Percentiles rank a stretch among this genome's conserved stretches.
phyloP scores from a whole-genome alignment of 2,329 filamentous ascomycete species.

The Basipetospora sp. region DNA sequence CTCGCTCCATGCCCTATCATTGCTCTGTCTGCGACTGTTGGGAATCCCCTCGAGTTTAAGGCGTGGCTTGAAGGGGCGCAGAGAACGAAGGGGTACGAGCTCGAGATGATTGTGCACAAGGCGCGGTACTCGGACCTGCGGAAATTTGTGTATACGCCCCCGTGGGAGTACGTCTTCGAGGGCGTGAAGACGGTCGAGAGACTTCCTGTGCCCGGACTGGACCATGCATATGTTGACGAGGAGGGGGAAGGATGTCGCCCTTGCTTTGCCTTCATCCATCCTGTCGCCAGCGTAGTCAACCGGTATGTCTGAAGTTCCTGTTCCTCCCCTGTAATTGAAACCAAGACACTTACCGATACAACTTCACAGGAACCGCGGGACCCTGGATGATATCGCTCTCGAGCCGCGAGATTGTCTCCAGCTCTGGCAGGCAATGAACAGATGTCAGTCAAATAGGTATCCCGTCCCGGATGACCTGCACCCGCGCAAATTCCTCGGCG shows the following conservation, averaged over 20 bases:
- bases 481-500: slow-evolving; percentile 33
- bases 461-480: slow-evolving; percentile 34
- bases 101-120: slow-evolving; percentile 54
- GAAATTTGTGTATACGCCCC: slow-evolving; percentile 54
- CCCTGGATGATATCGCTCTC: slow-evolving; percentile 52
- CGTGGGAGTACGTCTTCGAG: slow-evolving; percentile 31
- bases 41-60: slow-evolving; percentile 56
- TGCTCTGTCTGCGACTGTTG: slow-evolving; percentile 65
- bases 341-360: not conserved
- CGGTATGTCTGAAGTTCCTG: slow-evolving; percentile 18
- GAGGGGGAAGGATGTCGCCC: slow-evolving; percentile 22
- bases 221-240: slow-evolving; percentile 21
- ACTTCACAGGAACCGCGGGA: slow-evolving; percentile 34
- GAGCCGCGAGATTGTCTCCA: slow-evolving; percentile 57
- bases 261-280: slow-evolving; percentile 49
- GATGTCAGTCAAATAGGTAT: slow-evolving; percentile 36
- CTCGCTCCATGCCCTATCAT: slow-evolving; percentile 64
- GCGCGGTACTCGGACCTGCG: slow-evolving; percentile 62
- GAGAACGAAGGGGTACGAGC: slow-evolving; percentile 42
- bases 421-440: slow-evolving; percentile 50
- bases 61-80: slow-evolving; percentile 54
- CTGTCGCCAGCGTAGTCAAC: slow-evolving; percentile 47
- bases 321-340: not conserved
- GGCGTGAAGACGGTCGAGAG: slow-evolving; percentile 30
- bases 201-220: slow-evolving; percentile 31